Evolutionary conservation across 345 rosid genomes (phyloP).

Genomic region (Boechera retrofracta): DNA sequence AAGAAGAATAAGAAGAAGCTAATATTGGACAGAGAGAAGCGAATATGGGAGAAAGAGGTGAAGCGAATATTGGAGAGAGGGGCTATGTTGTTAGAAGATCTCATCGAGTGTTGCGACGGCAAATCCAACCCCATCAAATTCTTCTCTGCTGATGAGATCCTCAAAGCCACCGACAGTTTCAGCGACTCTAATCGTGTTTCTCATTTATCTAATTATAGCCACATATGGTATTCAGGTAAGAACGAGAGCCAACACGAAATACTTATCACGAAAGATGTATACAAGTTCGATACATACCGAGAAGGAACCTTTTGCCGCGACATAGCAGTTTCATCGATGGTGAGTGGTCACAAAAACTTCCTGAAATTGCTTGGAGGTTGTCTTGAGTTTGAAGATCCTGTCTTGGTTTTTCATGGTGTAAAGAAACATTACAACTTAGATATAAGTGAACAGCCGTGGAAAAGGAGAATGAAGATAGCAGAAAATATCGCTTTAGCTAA

Average conservation of each 20-base stretch:
- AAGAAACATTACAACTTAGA: not conserved
- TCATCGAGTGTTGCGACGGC: not conserved
- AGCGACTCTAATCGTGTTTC: not conserved
- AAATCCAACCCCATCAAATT: not conserved
- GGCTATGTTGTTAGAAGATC: not conserved
- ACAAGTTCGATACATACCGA: rapidly evolving
- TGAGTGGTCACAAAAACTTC: not conserved
- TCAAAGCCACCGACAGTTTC: not conserved
- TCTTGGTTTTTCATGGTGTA: not conserved
- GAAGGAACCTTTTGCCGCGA: not conserved
- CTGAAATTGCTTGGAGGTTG: not conserved
- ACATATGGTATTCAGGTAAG: not conserved
- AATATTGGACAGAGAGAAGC: no score
- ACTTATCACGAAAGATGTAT: no score
- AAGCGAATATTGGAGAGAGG: not conserved
- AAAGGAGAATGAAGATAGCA: not conserved
- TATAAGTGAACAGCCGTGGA: not conserved
- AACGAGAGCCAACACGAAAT: not conserved
- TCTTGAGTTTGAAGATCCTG: not conserved
- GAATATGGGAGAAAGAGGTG: no score
- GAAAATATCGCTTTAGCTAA: not conserved
- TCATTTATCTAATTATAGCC: not conserved
- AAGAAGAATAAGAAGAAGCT: no score
- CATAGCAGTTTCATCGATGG: not conserved
- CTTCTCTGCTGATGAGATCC: constrained; percentile 10